phyloP scores from a whole-genome alignment of 768 basidiomycete genomes.

The Leccinum subtestaceum region DNA sequence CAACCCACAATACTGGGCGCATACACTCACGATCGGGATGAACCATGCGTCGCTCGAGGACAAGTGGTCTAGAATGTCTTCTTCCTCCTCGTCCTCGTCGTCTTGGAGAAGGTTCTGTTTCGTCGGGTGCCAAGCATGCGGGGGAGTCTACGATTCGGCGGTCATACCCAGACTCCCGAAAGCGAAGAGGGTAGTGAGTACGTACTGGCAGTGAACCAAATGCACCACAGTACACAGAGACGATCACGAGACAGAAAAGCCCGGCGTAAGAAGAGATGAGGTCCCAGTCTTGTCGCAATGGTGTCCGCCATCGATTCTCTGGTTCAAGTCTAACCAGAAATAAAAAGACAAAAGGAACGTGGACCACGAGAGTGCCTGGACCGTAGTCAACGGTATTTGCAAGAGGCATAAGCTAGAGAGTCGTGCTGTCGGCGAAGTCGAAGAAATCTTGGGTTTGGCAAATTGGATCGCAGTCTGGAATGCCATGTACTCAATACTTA shows the following conservation, averaged over 20 bases:
- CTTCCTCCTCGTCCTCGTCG: conserved; percentile 49
- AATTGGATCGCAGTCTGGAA: not conserved
- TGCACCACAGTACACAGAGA: conserved; percentile 68
- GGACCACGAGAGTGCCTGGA: not conserved
- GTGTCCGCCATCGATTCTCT: conserved; percentile 10
- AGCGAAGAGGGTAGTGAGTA: conserved; percentile 5
- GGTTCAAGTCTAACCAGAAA: not conserved
- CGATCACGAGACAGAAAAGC: conserved; percentile 57
- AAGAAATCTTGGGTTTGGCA: not conserved
- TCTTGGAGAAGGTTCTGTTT: conserved; percentile 31
- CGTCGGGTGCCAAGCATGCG: not conserved
- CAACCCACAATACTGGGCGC: not conserved
- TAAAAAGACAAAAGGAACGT: conserved; percentile 5
- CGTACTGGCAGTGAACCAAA: conserved; percentile 67
- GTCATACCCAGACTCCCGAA: not conserved
- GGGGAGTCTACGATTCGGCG: conserved; percentile 6
- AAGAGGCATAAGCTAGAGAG: not conserved
- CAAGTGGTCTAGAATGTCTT: conserved; percentile 56
- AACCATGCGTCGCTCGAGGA: conserved; percentile 72
- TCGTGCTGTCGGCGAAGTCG: not conserved
- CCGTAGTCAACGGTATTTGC: not conserved
- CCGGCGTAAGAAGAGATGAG: conserved; percentile 67
- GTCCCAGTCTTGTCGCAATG: conserved; percentile 45
- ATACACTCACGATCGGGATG: conserved; percentile 63
- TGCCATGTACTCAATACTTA: not conserved